Base-by-base conservation (phyloP, 2,329 filamentous ascomycete species). In the Calonectria naviculata region DNA sequence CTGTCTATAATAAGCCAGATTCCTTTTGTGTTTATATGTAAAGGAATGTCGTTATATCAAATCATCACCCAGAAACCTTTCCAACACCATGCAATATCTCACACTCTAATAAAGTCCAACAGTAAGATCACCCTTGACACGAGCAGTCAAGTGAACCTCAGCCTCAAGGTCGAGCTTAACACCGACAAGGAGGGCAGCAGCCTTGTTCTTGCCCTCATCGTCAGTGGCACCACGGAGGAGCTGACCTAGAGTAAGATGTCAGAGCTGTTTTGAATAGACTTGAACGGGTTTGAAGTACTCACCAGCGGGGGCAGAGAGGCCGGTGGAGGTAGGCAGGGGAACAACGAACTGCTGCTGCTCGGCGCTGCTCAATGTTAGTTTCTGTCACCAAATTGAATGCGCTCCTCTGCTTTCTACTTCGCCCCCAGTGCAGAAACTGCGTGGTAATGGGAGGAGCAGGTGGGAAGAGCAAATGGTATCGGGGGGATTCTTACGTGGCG, bases 151-250 rank as follows among this genome's bases (percentile, higher is more conserved):
- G 78, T 91, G 89, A 46, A 91, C 87, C 79, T 91, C 89, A 15
- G 89, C 89, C 79, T 91, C 89, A 26, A 91, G 81, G 78, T 91
- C 89, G 38, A 91, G 84, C 84, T 91, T 91, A 83, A 91, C 90
- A 69, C 89, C 89, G 34, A 91, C 85, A 76, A 91, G 84, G 52
- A 91, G 83, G 2, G 88, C 89, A 4, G 90, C 88, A 46, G 87
- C 82, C 81, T 90, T 91, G 70, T 88, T 83, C 75, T 89, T 87
- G 71, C 90, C 89, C 66, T 90, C 83, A 41, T 88, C 87, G 71
- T 90, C 88, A 29, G 87, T 86, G 17, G 89, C 85, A 12, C 89
- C 89, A 79, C 87, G 88, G 73, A 91, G 86, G 38, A 91, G 85
- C 73, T 86, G 83, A 62, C 88, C 87, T 89, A 58, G 17, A 17